Evolutionary conservation across 371 early-diverging fungal species (phyloP).

Genomic region (Apophysomyces sp.): DNA sequence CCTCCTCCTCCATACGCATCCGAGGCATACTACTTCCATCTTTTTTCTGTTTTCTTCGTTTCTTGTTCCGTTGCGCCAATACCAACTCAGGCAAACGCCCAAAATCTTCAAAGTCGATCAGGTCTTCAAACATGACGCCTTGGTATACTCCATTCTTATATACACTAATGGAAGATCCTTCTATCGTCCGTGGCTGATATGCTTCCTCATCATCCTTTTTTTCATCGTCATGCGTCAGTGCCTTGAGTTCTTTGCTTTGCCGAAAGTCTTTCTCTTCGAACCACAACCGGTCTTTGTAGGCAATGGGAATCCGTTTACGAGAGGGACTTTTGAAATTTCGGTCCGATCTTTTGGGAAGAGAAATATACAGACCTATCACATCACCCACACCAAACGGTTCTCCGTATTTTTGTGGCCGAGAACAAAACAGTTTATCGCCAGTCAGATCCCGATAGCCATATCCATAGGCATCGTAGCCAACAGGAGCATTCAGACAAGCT

Average conservation of each 20-base stretch:
- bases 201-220: constrained; percentile 20
- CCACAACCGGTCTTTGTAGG: constrained; percentile 62
- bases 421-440: constrained; percentile 64
- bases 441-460: constrained; percentile 70
- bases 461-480: constrained; percentile 70
- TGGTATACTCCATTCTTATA: constrained; percentile 71
- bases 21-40: constrained; percentile 8
- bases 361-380: constrained; percentile 67
- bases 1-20: constrained; percentile 24
- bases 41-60: constrained; percentile 39
- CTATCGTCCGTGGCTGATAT: constrained; percentile 35
- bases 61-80: constrained; percentile 33
- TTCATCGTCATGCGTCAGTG: constrained; percentile 40
- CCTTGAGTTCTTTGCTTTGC: constrained; percentile 58
- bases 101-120: constrained; percentile 56
- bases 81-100: constrained; percentile 43
- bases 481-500: constrained; percentile 69
- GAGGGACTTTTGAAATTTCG: constrained; percentile 44
- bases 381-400: constrained; percentile 67
- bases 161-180: constrained; percentile 58
- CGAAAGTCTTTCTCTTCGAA: constrained; percentile 69
- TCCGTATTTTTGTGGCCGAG: constrained; percentile 54
- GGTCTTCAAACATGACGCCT: constrained; percentile 62
- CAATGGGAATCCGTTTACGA: constrained; percentile 60
- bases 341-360: constrained; percentile 39